A percentile compares a stretch with the other conserved stretches of the same genome.
These are phyloP conservation scores for Aspergillus ellipticus DNA, from an alignment of 495 filamentous ascomycete species.

Conservation along the genomic window DNA sequence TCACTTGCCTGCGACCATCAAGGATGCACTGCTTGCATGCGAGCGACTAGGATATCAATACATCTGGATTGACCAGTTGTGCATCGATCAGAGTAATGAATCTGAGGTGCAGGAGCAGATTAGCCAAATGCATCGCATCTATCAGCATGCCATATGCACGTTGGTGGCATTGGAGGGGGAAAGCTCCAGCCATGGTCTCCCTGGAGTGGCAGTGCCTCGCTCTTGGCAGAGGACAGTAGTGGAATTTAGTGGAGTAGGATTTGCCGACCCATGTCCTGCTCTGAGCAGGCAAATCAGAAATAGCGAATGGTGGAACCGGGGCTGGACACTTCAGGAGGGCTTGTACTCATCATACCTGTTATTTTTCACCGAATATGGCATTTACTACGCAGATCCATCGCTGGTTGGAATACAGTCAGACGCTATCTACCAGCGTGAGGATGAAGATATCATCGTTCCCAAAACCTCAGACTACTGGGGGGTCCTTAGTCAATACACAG, in stretches of 20 bases:
- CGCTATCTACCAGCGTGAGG: too few species aligned
- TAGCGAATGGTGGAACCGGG: background rate
- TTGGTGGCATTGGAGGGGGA: background rate
- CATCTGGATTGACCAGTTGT: slow-evolving; percentile 27
- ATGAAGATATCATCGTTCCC: background rate
- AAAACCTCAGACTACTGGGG: too few species aligned
- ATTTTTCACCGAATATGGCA: background rate
- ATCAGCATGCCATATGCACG: background rate
- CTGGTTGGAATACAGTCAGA: too few species aligned
- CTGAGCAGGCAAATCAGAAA: too few species aligned
- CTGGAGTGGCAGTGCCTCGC: background rate
- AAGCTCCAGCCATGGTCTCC: slow-evolving; percentile 1
- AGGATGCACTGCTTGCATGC: slow-evolving; percentile 20
- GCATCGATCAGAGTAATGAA: slow-evolving; percentile 15
- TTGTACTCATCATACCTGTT: background rate
- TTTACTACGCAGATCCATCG: background rate
- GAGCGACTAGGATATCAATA: slow-evolving; percentile 17
- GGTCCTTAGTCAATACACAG: too few species aligned
- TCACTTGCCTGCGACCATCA: slow-evolving; percentile 20
- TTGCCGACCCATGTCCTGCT: background rate
- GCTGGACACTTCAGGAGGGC: slow-evolving; percentile 5
- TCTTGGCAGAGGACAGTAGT: background rate
- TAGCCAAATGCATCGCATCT: slow-evolving; percentile 7
- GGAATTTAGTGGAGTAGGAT: background rate
- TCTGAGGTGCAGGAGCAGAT: slow-evolving; percentile 2